Conservation (phyloP, 352 stramenopile genomes). For the Globisporangium nunn region DNA sequence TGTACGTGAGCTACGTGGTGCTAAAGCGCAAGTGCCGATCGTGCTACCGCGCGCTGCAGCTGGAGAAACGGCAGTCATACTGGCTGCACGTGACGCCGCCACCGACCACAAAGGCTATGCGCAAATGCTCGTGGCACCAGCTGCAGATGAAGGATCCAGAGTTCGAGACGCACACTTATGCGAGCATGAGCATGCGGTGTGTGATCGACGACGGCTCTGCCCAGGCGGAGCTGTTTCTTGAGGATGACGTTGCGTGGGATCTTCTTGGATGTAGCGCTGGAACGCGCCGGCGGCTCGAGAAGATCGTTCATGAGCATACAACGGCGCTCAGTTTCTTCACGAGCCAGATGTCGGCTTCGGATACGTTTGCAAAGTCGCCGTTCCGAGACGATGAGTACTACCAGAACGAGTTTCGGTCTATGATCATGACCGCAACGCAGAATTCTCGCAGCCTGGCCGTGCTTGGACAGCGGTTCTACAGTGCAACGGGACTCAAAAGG, state of each 20-base stretch:
- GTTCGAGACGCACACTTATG: constrained; percentile 28
- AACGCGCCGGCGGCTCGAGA: constrained; percentile 36
- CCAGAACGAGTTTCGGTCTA: constrained; percentile 49
- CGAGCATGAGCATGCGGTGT: constrained; percentile 45
- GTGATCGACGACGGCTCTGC: constrained; percentile 73
- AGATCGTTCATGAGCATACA: constrained; percentile 32
- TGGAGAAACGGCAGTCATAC: constrained; percentile 31
- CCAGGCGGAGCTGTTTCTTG: constrained; percentile 65
- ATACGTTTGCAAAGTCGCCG: constrained; percentile 25
- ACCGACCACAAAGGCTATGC: constrained; percentile 3
- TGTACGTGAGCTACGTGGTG: constrained; percentile 71
- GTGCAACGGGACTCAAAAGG: constrained; percentile 1
- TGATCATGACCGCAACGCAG: constrained; percentile 27
- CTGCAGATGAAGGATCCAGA: constrained; percentile 21
- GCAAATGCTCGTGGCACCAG: constrained; percentile 25
- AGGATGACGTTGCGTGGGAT: constrained; percentile 69
- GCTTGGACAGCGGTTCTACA: constrained; percentile 64
- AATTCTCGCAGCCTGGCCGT: constrained; percentile 21
- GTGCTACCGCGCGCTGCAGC: constrained; percentile 41
- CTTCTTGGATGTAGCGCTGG: constrained; percentile 40
- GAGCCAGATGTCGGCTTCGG: constrained; percentile 11
- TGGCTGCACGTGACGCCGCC: constrained; percentile 27
- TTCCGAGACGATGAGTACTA: constrained; percentile 33
- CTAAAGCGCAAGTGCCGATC: constrained; percentile 59
- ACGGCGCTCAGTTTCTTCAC: constrained; percentile 57